Evolutionary conservation across 805 yeast species (phyloP), one percentile per base, ranked within the genome.

Genomic region (Yamadazyma insecticola): DNA sequence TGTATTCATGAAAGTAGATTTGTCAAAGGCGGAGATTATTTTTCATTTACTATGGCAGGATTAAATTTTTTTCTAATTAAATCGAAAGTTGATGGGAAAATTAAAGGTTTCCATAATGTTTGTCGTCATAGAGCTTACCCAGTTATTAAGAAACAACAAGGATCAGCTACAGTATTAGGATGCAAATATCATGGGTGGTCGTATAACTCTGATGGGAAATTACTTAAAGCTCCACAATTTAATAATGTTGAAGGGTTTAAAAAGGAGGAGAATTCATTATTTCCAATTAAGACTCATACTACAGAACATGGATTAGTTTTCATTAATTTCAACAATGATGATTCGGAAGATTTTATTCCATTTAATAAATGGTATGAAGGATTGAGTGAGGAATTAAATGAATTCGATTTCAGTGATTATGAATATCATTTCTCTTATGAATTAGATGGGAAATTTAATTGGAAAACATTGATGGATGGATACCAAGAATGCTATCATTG

Each of bases 401-500:
- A 75, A 51, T 76, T 62, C 47, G 81, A 76, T 48, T 76, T 76
- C 45, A 53, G 62, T 18, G 81, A 76, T 50, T 76, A 76, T 44
- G 80, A 76, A 42, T 76, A 74, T 55, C 74, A 76, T 53, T 74
- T 75, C 80, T 70, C 78, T 11, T 76, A 75, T 43, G 81, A 76
- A 48, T 61, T 76, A 26, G 79, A 74, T 41, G 81, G 82, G 30
- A 58, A 71, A 45, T 76, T 76, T 60, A 76, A 76, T 57, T 76
- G 82, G 81, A 76, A 76, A 45, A 76, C 81, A 4, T 60, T 76
- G 38, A 74, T 76, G 79, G 81, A 76, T 44, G 81, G 82, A 6
- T 76, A 76, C 54, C 80, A 76, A 56, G 81, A 76, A 53, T 76
- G 81, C 44, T 76, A 76, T 55, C 82, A 76, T 50, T 76, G 81